Evolutionary conservation across 2,329 filamentous ascomycete species (phyloP).

Genomic region (Huntiella moniliformis): DNA sequence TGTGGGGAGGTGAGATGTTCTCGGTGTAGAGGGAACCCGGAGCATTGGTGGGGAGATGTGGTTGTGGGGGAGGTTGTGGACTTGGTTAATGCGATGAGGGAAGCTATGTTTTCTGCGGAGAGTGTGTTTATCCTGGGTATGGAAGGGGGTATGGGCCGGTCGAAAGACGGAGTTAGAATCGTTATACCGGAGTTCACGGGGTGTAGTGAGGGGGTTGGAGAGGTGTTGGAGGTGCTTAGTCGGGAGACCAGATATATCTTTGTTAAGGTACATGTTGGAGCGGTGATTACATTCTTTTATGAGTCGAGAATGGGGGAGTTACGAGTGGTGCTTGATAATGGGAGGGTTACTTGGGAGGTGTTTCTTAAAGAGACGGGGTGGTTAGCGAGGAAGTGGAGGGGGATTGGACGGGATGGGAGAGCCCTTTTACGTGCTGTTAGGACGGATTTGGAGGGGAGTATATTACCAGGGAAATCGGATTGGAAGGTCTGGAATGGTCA

Average conservation of each 20-base stretch:
- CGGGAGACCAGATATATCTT: no score
- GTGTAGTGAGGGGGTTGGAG: no score
- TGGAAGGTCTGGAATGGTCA: background rate
- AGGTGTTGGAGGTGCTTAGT: no score
- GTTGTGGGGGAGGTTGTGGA: background rate
- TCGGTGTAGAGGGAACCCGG: slow-evolving; percentile 22
- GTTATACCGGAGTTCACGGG: no score
- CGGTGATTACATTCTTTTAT: no score
- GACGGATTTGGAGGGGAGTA: background rate
- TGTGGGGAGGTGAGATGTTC: slow-evolving; percentile 22
- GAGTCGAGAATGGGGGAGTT: background rate
- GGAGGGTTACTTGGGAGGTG: background rate
- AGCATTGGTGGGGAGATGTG: slow-evolving; percentile 14
- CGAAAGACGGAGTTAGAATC: no score
- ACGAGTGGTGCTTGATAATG: background rate
- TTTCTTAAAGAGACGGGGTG: background rate
- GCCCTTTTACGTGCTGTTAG: background rate
- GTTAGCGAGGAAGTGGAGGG: background rate
- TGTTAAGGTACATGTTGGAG: no score
- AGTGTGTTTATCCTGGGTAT: no score
- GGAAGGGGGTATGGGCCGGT: no score
- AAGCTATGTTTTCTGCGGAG: no score
- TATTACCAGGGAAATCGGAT: background rate
- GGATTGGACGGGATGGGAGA: background rate
- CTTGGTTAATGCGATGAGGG: slow-evolving; percentile 2